phyloP scores from a whole-genome alignment of 768 basidiomycete species.

The Lactifluus echinatus region DNA sequence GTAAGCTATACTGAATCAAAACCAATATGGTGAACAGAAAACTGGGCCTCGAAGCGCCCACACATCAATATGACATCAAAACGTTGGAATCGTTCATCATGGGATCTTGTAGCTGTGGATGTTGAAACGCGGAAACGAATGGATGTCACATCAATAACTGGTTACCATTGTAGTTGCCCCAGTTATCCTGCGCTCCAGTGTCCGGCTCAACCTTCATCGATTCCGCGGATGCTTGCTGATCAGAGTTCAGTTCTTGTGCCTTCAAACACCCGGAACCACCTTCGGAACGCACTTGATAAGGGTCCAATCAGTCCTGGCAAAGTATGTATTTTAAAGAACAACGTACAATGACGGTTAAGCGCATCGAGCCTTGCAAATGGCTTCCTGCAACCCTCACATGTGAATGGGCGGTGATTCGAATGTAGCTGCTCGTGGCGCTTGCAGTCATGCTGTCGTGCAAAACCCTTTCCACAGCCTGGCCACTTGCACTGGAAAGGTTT shows the following conservation, averaged over 20 bases:
- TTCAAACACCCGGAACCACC: constrained; percentile 70
- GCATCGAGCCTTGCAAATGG: constrained; percentile 95
- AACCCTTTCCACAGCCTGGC: constrained; percentile 91
- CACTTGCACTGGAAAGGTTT: constrained; percentile 92
- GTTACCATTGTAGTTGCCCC: neutral
- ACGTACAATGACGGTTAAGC: constrained; percentile 79
- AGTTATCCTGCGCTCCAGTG: neutral
- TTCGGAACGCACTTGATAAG: constrained; percentile 58
- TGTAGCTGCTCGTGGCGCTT: constrained; percentile 95
- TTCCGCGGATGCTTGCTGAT: neutral
- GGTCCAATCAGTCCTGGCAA: neutral
- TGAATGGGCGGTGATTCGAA: constrained; percentile 85
- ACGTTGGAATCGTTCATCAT: neutral
- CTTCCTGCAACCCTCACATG: constrained; percentile 87
- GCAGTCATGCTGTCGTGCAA: constrained; percentile 92
- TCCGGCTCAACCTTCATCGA: constrained; percentile 6
- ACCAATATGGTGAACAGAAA: neutral
- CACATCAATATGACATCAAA: constrained; percentile 3
- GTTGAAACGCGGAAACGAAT: neutral
- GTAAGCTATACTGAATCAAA: constrained; percentile 2
- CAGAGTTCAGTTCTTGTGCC: constrained; percentile 28
- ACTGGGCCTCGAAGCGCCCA: neutral
- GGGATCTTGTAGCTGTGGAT: neutral
- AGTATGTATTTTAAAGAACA: neutral
- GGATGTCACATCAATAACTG: neutral